Percentiles rank a stretch among this genome's conserved stretches.
These are phyloP conservation scores for Kuraishia borneana DNA, from an alignment of 805 yeast genomes.

Conservation along the genomic window DNA sequence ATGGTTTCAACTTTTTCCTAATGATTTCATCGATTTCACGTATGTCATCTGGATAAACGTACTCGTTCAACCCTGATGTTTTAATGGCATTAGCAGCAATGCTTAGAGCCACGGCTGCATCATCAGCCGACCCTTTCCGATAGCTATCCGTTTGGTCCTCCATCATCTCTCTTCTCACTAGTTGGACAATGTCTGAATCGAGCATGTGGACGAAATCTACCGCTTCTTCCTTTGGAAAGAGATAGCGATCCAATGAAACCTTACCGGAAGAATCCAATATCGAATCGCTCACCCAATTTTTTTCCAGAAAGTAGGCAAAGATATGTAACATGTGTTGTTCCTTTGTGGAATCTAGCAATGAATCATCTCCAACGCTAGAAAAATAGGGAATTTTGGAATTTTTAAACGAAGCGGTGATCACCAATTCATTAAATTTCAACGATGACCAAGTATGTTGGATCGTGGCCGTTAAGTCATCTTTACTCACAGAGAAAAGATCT, in stretches of 20 bases:
- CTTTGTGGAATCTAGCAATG: constrained; percentile 8
- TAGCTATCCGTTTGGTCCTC: background rate
- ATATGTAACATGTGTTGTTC: constrained; percentile 14
- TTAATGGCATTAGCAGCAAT: background rate
- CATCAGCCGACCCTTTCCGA: background rate
- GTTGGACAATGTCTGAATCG: constrained; percentile 20
- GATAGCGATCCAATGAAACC: constrained; percentile 15
- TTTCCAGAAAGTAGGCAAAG: constrained; percentile 10
- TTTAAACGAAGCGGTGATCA: constrained; percentile 10
- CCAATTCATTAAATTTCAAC: constrained; percentile 4
- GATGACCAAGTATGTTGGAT: constrained; percentile 11
- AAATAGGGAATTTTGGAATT: constrained; percentile 10
- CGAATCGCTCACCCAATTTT: constrained; percentile 6
- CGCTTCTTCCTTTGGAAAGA: constrained; percentile 25
- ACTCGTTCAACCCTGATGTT: background rate
- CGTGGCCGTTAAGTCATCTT: constrained; percentile 12
- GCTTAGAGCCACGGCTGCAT: background rate
- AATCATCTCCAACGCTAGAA: constrained; percentile 2
- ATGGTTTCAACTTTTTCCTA: constrained; percentile 2
- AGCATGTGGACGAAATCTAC: constrained; percentile 18
- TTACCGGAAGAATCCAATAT: constrained; percentile 3
- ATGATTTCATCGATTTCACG: constrained; percentile 2
- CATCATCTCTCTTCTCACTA: constrained; percentile 13
- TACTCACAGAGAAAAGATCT: constrained; percentile 6
- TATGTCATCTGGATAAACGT: constrained; percentile 1